Percentiles rank a stretch among this genome's conserved stretches.
Evolutionary conservation across 495 filamentous ascomycete genomes (phyloP).

Genomic region (Apodospora peruviana): DNA sequence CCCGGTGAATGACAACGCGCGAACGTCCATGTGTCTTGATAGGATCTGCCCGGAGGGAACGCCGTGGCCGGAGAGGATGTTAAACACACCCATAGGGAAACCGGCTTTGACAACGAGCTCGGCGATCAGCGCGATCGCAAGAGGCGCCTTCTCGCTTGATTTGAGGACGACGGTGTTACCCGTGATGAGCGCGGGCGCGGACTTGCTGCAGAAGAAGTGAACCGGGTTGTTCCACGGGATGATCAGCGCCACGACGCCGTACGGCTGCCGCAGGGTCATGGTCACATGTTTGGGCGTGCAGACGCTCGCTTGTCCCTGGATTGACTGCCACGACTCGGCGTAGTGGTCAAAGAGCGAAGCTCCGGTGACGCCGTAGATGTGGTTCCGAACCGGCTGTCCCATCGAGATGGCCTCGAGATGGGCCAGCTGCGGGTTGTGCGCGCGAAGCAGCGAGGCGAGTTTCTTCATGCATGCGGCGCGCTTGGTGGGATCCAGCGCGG

Average conservation of each 20-base stretch:
- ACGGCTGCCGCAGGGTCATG: constrained; percentile 81
- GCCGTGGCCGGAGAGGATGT: constrained; percentile 53
- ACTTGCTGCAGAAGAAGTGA: constrained; percentile 81
- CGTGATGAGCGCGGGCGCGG: constrained; percentile 78
- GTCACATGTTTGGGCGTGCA: constrained; percentile 74
- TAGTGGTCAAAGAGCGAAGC: constrained; percentile 28
- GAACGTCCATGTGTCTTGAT: constrained; percentile 45
- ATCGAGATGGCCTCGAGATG: constrained; percentile 49
- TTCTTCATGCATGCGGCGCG: constrained; percentile 45
- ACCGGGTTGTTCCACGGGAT: constrained; percentile 90
- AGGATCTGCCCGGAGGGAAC: constrained; percentile 45
- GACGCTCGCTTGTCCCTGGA: constrained; percentile 74
- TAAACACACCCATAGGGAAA: constrained; percentile 53
- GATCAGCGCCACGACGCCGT: constrained; percentile 87
- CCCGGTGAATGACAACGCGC: constrained; percentile 55
- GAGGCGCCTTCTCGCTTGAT: constrained; percentile 83
- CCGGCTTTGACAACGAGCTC: constrained; percentile 49
- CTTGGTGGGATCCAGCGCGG: constrained; percentile 35
- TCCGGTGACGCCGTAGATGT: constrained; percentile 25
- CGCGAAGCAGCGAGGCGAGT: constrained; percentile 44
- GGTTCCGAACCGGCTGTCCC: constrained; percentile 37
- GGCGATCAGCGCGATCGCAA: constrained; percentile 57
- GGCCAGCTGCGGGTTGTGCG: constrained; percentile 44
- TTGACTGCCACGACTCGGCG: constrained; percentile 26
- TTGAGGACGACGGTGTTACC: constrained; percentile 88